These are phyloP conservation scores for Polygonum maritimum DNA, from an alignment of 148 eudicot genomes.

Conservation along the genomic window DNA sequence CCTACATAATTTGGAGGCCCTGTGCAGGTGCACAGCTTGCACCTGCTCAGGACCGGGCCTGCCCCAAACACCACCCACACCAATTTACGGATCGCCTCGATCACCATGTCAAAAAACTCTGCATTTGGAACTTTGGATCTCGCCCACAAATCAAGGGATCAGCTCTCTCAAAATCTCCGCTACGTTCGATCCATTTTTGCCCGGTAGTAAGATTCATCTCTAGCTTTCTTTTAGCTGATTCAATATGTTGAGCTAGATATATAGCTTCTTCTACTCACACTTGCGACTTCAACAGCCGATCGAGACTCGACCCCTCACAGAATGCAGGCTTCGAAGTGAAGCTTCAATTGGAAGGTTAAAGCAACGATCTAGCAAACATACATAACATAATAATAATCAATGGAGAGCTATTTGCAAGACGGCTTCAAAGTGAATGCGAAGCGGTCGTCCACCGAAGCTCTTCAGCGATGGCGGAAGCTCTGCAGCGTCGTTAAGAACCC, in stretches of 20 bases:
- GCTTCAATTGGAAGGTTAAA: neutral
- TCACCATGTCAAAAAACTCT: no score
- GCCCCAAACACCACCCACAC: no score
- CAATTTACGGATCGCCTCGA: constrained; percentile 3
- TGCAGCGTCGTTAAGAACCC: constrained; percentile 64
- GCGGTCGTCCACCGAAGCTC: constrained; percentile 37
- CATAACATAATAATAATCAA: no score
- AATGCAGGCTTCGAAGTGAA: neutral
- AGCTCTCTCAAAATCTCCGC: neutral
- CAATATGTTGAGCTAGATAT: neutral
- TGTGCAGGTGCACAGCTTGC: no score
- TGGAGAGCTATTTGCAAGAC: constrained; percentile 49
- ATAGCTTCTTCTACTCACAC: no score
- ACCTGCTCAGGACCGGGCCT: no score
- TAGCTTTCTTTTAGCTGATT: neutral
- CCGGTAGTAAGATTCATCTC: no score
- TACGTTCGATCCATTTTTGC: no score
- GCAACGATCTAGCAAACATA: no score
- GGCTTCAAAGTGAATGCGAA: constrained; percentile 44
- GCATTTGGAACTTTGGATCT: neutral
- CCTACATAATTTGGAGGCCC: no score
- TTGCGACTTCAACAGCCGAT: neutral
- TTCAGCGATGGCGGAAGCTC: constrained; percentile 50
- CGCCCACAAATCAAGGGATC: neutral
- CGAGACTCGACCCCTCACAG: neutral